These are phyloP conservation scores for Papilionanthe hybrid DNA, from an alignment of 116 monocot species.

Conservation along the genomic window DNA sequence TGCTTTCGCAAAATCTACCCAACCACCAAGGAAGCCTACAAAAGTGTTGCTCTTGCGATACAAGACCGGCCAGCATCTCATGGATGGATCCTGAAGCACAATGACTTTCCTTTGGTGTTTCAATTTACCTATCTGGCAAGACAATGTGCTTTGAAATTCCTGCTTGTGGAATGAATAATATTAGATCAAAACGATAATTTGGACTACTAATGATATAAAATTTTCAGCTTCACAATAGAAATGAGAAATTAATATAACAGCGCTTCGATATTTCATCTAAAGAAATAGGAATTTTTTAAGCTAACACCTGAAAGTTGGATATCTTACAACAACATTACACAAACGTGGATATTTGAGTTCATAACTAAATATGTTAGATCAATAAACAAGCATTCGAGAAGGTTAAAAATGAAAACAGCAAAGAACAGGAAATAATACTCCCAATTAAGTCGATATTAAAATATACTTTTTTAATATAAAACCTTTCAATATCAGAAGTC, in stretches of 20 bases:
- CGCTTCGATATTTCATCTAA: background rate
- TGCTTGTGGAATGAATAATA: conserved; percentile 6
- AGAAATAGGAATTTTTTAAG: background rate
- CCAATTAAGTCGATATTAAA: too few relatives aligned
- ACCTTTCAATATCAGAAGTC: too few relatives aligned
- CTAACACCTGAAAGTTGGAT: background rate
- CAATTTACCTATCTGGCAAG: conserved; percentile 6
- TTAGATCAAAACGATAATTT: background rate
- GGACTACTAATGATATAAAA: background rate
- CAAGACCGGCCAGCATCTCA: conserved; percentile 27
- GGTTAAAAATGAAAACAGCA: too few relatives aligned
- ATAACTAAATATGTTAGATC: too few relatives aligned
- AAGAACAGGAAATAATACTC: too few relatives aligned
- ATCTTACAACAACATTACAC: background rate
- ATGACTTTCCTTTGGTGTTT: conserved; percentile 19
- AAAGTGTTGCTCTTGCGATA: conserved; percentile 16
- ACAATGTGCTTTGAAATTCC: conserved; percentile 21
- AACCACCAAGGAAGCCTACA: conserved; percentile 24
- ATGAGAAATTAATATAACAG: background rate
- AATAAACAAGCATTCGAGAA: too few relatives aligned
- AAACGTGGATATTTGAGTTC: too few relatives aligned
- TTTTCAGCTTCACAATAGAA: background rate
- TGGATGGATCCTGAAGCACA: conserved; percentile 23
- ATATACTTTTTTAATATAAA: too few relatives aligned
- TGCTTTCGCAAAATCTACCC: conserved; percentile 20